These are phyloP conservation scores for Didymella pinodella DNA, from an alignment of 2,329 filamentous ascomycete genomes.

Conservation along the genomic window DNA sequence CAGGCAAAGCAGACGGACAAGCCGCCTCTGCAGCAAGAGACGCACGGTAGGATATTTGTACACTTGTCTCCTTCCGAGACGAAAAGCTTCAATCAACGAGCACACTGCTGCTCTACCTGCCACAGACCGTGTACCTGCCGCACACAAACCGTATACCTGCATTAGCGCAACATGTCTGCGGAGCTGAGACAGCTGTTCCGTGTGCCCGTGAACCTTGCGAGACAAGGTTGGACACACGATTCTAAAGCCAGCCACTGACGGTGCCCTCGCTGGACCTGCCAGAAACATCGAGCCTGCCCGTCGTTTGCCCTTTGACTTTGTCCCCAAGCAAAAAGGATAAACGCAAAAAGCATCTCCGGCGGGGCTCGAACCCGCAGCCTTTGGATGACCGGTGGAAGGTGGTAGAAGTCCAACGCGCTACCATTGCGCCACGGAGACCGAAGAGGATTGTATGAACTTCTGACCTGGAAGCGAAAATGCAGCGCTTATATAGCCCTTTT, in stretches of 20 bases:
- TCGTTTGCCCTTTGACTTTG: too few species aligned
- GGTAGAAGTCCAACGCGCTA: conserved; percentile 48
- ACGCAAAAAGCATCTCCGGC: conserved; percentile 39
- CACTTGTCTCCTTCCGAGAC: conserved; percentile 1
- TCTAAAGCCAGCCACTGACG: neutral
- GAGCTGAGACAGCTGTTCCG: neutral
- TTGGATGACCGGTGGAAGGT: conserved; percentile 31
- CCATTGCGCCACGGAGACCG: conserved; percentile 46
- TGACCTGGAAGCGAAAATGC: neutral
- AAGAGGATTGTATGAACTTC: conserved; percentile 34
- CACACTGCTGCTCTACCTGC: conserved; percentile 12
- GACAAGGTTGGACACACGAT: neutral
- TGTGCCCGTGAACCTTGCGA: neutral
- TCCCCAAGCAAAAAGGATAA: neutral
- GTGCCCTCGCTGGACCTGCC: neutral
- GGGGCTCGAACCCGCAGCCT: conserved; percentile 48
- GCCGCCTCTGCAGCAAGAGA: neutral
- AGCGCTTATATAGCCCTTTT: neutral
- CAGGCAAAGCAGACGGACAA: conserved; percentile 3
- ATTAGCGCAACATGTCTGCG: neutral
- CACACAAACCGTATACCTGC: neutral
- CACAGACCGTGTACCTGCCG: neutral
- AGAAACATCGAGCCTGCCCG: too few species aligned
- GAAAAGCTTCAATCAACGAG: conserved; percentile 2
- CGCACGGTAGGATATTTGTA: conserved; percentile 2